These are phyloP conservation scores for Santalum album DNA, from an alignment of 164 flowering plant species.

Conservation along the genomic window DNA sequence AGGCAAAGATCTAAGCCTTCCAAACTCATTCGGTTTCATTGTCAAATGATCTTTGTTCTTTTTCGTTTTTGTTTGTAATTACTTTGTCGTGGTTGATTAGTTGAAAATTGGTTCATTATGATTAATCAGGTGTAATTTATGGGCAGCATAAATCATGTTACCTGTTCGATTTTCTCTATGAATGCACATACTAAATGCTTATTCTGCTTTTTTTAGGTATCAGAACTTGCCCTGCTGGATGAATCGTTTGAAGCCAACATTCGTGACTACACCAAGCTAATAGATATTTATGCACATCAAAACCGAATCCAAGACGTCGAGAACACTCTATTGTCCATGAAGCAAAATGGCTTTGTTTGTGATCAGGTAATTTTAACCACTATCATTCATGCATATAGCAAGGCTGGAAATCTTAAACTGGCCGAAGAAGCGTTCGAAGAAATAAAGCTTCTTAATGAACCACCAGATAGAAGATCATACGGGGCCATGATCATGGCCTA, in stretches of 20 bases:
- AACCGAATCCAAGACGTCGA: constrained; percentile 57
- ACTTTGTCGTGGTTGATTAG: too few species aligned
- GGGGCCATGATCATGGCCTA: constrained; percentile 94
- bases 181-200: too few species aligned
- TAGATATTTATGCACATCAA: constrained; percentile 59
- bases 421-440: constrained; percentile 73
- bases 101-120: too few species aligned
- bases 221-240: constrained; percentile 53
- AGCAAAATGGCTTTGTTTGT: constrained; percentile 50
- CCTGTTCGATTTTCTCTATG: too few species aligned
- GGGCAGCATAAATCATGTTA: too few species aligned
- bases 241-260: constrained; percentile 78
- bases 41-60: too few species aligned
- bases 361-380: constrained; percentile 78
- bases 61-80: too few species aligned
- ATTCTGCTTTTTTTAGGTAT: constrained; percentile 36
- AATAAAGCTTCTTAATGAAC: constrained; percentile 56
- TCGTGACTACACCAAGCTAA: constrained; percentile 84
- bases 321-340: constrained; percentile 43
- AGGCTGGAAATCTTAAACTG: constrained; percentile 49
- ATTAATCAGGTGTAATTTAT: too few species aligned
- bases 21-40: too few species aligned
- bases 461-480: constrained; percentile 64
- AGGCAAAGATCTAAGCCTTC: too few species aligned
- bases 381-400: constrained; percentile 77